phyloP scores from a whole-genome alignment of 2,329 filamentous ascomycete genomes.

The Aureobasidium sp. region DNA sequence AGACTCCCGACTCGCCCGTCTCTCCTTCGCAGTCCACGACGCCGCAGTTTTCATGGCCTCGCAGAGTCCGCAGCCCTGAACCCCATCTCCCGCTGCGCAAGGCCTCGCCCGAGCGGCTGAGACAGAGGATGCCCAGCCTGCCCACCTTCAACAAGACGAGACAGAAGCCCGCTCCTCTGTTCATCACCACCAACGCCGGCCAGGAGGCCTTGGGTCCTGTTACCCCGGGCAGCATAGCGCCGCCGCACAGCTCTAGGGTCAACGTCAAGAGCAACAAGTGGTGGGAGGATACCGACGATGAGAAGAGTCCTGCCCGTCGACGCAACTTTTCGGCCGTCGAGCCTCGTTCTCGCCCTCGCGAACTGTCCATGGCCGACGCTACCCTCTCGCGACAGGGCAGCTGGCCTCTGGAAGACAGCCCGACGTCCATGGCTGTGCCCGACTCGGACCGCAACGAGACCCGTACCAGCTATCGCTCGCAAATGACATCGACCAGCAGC shows the following conservation, averaged over 20 bases:
- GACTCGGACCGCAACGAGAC: conserved; percentile 29
- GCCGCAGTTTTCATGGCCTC: conserved; percentile 9
- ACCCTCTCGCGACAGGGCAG: not conserved
- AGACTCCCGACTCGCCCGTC: not conserved
- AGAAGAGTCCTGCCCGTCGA: not conserved
- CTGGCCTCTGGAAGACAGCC: conserved; percentile 5
- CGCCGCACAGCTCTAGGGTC: conserved; percentile 1
- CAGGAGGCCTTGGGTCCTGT: not conserved
- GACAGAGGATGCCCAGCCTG: conserved; percentile 18
- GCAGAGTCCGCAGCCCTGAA: conserved; percentile 25
- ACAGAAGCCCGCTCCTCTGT: not conserved
- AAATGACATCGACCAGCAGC: conserved; percentile 50
- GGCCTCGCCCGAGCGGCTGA: conserved; percentile 34
- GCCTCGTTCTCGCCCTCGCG: not conserved
- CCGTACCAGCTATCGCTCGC: conserved; percentile 53
- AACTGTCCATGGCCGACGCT: not conserved
- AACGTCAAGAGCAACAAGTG: conserved; percentile 8
- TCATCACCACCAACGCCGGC: conserved; percentile 4
- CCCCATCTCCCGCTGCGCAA: conserved; percentile 35
- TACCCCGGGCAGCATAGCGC: not conserved
- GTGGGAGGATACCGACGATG: conserved; percentile 2
- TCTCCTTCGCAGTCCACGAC: conserved; percentile 1
- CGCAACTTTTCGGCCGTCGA: conserved; percentile 4
- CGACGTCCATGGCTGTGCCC: not conserved
- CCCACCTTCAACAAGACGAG: not conserved